Percentiles rank a stretch among this genome's conserved stretches.
phyloP scores from a whole-genome alignment of 805 yeast genomes.

The Wickerhamomyces rabaulensis region DNA sequence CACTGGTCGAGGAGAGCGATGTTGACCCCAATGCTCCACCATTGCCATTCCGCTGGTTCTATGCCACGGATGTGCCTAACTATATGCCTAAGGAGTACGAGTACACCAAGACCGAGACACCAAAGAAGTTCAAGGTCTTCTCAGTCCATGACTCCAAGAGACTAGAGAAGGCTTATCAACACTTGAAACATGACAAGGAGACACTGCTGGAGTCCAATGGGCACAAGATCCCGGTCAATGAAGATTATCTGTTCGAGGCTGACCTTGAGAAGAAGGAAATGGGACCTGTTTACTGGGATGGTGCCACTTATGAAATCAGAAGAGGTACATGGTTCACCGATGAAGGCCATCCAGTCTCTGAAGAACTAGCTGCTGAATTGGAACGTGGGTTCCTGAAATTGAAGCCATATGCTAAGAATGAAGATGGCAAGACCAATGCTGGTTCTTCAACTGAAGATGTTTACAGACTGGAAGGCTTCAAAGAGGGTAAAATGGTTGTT shows the following conservation, averaged over 20 bases:
- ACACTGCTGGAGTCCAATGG: not conserved
- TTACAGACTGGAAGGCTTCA: constrained; percentile 14
- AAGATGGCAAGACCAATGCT: not conserved
- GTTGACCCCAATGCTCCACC: constrained; percentile 8
- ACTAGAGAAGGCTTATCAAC: constrained; percentile 41
- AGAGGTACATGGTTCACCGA: constrained; percentile 80
- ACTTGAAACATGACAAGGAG: constrained; percentile 3
- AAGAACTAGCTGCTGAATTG: constrained; percentile 45
- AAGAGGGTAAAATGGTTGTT: constrained; percentile 32
- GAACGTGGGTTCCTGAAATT: constrained; percentile 48
- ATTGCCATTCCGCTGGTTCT: constrained; percentile 54
- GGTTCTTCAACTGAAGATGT: constrained; percentile 5
- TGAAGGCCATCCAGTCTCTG: constrained; percentile 50
- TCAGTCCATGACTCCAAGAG: constrained; percentile 54
- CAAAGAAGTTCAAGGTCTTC: constrained; percentile 65
- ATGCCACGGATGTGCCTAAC: constrained; percentile 74
- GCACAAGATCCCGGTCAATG: constrained; percentile 56
- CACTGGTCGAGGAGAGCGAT: not conserved
- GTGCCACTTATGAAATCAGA: constrained; percentile 77
- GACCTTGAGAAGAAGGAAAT: constrained; percentile 50
- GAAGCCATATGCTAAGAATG: constrained; percentile 28
- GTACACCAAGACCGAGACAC: constrained; percentile 44
- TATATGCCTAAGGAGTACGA: constrained; percentile 58
- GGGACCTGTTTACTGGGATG: constrained; percentile 80
- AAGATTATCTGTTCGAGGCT: constrained; percentile 75